Evolutionary conservation across 371 early-diverging fungal genomes (phyloP), one percentile per base, ranked within the genome.

Genomic region (Phascolomyces articulosus): DNA sequence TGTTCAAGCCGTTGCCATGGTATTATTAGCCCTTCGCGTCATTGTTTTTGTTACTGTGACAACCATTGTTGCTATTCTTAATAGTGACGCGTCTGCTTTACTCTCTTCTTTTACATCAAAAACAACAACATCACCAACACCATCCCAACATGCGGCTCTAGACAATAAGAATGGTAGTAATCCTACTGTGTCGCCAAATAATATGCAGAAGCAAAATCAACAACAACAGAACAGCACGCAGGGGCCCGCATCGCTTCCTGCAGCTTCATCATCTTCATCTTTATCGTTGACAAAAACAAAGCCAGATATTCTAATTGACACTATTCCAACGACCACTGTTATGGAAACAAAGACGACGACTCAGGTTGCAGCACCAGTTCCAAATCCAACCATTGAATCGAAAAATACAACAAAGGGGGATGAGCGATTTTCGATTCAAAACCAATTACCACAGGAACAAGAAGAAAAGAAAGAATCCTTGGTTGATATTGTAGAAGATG

Each of bases 31-130:
- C 20, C 26, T 51, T 20, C 51, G 51, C 51, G 23, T 51, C n/a
- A 51, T 51, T n/a, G 51, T 51, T n/a, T 51, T 24, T 24, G 51
- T 51, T 24, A n/a, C 51, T 13, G 51, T 51, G 51, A 51, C 51
- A 24, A 7, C 26, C 21, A 15, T 51, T 6, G 51, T 20, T 13
- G 23, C 51, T 13, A 24, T 51, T 13, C 51, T 51, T 1, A 51
- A 51, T 3, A 20, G 13, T 8, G 24, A 51, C 51, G 51, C 51
- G 51, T 20, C 23, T 24, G 11, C 21, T 24, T 1, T 51, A 13
- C 16, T 44, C 15, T 4, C 4, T 8, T 15, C 44, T 4, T n/a
- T 4, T 44, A n/a, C 44, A 18, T 13, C 44, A 18, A 44, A 44
- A 44, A 13, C 18, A n/a, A 4, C 44, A n/a, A 13, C 44, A 4